Evolutionary conservation across 495 filamentous ascomycete genomes (phyloP), one percentile per base, ranked within the genome.

Genomic region (Pseudotulostoma volvatum): DNA sequence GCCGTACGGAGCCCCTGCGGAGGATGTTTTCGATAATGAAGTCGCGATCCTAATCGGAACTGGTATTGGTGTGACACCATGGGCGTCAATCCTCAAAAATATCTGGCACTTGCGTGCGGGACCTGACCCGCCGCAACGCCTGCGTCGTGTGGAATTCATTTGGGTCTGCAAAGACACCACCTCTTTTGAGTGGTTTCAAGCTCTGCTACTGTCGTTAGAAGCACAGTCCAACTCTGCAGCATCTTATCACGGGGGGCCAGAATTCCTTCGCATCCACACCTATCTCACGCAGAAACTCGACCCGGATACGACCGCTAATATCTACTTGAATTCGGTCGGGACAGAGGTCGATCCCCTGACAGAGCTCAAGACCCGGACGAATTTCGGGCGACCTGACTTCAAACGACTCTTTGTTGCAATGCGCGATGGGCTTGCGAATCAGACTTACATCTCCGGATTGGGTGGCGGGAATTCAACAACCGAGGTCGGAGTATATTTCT

Each of bases 181-280:
- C 28, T 94, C 88, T 1, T 97, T 97, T 54, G 90, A 96, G 63
- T 97, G 90, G 90, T 97, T 97, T 64, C 92, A 97, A 56, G 79
- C 79, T 8, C 78, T 97, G 3, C 74, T 97, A 8, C 83, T 79
- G 3, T 87, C 81, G 0, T 78, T 99, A n/a, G 90, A 99, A 51
- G 64, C 75, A 21, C 90, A 99, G 52, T 81, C 76, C 25, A 70
- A 77, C 36, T 69, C 71, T 34, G 73, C 73, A 0, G 81, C 81
- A 18, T 63, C 68, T 8, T 69, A 71, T 31, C 79, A 82, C 30
- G 70, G 68, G 20, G 73, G 71, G 20, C 65, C 76, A 1, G 87
- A 95, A 49, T 99, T 99, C 73, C 69, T 99, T 48, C 81, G 85
- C 50, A 99, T 99, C 47, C 90, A 96, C 63, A 96, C 86, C 2